phyloP scores from a whole-genome alignment of 2,329 filamentous ascomycete species.

The Periconia macrospinosa region DNA sequence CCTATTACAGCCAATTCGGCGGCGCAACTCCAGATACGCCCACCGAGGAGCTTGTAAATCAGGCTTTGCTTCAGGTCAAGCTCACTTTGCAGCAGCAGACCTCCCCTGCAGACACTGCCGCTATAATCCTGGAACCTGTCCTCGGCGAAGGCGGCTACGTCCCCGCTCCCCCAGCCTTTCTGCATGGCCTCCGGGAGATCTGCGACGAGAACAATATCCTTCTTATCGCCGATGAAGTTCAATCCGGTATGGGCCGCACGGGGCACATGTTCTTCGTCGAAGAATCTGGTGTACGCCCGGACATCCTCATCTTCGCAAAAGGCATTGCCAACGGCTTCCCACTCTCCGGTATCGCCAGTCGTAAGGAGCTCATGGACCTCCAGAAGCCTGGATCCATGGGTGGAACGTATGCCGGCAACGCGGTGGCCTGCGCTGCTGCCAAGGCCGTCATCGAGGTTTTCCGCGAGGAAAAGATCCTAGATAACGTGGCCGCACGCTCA shows the following conservation, averaged over 20 bases:
- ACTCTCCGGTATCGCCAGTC: conserved; percentile 30
- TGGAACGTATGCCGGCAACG: conserved; percentile 33
- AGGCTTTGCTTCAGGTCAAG: conserved; percentile 27
- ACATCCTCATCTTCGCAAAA: conserved; percentile 47
- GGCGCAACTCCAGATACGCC: conserved; percentile 24
- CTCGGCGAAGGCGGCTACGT: conserved; percentile 35
- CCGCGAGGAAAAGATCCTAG: conserved; percentile 29
- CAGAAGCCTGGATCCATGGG: conserved; percentile 35
- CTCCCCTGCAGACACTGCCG: conserved; percentile 29
- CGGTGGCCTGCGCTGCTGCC: conserved; percentile 31
- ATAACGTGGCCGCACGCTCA: conserved; percentile 30
- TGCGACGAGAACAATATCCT: conserved; percentile 50
- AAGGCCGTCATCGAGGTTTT: conserved; percentile 28
- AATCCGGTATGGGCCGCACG: conserved; percentile 48
- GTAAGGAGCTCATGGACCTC: conserved; percentile 28
- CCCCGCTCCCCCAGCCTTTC: conserved; percentile 27
- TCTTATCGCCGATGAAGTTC: conserved; percentile 48
- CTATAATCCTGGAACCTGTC: conserved; percentile 32
- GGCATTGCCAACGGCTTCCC: conserved; percentile 35
- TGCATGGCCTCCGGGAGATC: conserved; percentile 44
- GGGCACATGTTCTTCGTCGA: conserved; percentile 50
- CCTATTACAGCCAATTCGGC: conserved; percentile 33
- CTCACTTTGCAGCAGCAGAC: conserved; percentile 31
- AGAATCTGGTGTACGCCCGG: conserved; percentile 47
- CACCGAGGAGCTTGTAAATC: conserved; percentile 26